Conservation (phyloP, 257 asterid species). For the Solanum appendiculatum region DNA sequence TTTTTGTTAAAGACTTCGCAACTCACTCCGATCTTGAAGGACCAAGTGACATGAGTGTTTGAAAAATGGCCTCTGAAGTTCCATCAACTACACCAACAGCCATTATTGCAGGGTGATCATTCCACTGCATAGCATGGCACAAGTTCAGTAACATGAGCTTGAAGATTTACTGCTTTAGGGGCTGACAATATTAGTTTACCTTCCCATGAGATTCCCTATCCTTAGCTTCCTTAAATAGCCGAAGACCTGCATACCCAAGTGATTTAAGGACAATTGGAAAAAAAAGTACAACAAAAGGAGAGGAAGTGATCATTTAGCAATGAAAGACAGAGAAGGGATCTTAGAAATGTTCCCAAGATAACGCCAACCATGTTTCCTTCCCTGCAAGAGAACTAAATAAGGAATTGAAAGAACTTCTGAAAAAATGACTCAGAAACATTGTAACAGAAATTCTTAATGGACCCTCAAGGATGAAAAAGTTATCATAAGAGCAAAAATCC, state of each 20-base stretch:
- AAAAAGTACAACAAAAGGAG: neutral
- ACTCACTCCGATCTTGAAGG: constrained; percentile 96
- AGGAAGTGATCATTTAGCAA: neutral
- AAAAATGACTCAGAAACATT: neutral
- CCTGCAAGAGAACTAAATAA: neutral
- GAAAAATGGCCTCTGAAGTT: constrained; percentile 88
- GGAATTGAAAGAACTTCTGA: neutral
- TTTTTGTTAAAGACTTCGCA: neutral
- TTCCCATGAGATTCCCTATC: constrained; percentile 59
- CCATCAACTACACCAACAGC: constrained; percentile 94
- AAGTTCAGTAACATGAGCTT: neutral
- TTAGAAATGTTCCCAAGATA: neutral
- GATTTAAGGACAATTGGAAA: constrained; percentile 5
- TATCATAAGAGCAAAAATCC: neutral
- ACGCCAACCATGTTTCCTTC: neutral
- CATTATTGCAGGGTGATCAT: constrained; percentile 85
- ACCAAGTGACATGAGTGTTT: constrained; percentile 91
- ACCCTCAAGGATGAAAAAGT: neutral
- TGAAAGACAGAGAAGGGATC: neutral
- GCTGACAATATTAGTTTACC: constrained; percentile 28
- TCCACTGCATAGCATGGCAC: constrained; percentile 43
- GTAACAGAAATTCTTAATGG: neutral
- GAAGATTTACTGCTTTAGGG: neutral
- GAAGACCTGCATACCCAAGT: constrained; percentile 49
- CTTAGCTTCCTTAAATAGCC: constrained; percentile 89